phyloP scores from a whole-genome alignment of 1,139 yeast species.

The Protomyces lactucae-debilis region DNA sequence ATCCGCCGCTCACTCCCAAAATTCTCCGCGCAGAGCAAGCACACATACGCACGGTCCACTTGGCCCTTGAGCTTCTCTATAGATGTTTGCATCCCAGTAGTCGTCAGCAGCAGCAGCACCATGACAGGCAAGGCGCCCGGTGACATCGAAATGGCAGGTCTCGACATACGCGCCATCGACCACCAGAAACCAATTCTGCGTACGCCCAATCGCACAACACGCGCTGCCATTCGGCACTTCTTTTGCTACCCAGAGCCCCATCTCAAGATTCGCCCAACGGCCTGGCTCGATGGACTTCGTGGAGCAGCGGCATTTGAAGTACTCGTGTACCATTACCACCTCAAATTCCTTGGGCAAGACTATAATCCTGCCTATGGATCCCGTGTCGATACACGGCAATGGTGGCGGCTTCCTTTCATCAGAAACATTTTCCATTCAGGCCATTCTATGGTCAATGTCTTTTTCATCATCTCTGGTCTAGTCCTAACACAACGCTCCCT shows the following conservation, averaged over 20 bases:
- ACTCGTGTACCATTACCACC: conserved; percentile 18
- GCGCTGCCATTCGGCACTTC: background rate
- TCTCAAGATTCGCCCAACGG: conserved; percentile 5
- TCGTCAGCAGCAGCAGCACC: too few species aligned
- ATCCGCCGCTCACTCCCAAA: too few species aligned
- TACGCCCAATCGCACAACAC: background rate
- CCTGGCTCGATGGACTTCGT: conserved; percentile 22
- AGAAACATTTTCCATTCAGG: conserved; percentile 17
- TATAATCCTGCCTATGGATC: conserved; percentile 11
- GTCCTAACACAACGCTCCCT: conserved; percentile 18
- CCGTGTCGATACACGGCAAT: background rate
- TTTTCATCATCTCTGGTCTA: conserved; percentile 19
- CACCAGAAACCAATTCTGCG: too few species aligned
- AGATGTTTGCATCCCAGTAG: too few species aligned
- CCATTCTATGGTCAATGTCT: conserved; percentile 24
- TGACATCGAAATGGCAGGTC: background rate
- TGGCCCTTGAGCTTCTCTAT: too few species aligned
- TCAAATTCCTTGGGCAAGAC: conserved; percentile 3
- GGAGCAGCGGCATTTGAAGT: conserved; percentile 20
- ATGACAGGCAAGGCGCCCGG: background rate
- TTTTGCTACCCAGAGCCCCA: background rate
- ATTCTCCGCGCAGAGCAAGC: too few species aligned
- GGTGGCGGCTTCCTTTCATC: conserved; percentile 22
- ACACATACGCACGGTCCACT: too few species aligned
- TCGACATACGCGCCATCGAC: too few species aligned